phyloP scores from a whole-genome alignment of 169 alveolate species.

The Plasmodium reichenowi region DNA sequence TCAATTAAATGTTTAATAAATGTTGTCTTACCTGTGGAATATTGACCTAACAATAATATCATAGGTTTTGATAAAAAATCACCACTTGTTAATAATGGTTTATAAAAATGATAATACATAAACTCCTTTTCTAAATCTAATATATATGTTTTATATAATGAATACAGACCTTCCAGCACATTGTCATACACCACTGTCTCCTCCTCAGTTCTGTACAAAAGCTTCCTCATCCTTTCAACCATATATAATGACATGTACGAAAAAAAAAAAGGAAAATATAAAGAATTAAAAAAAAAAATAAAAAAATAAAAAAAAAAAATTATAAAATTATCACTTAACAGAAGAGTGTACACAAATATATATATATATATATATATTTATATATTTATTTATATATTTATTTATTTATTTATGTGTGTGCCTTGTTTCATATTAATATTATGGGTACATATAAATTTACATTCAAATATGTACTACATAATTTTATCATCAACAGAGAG shows the following conservation, averaged over 20 bases:
- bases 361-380: not conserved
- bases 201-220: conserved; percentile 44
- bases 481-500: too few relatives aligned
- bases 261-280: too few relatives aligned
- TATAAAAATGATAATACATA: conserved; percentile 79
- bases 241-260: not conserved
- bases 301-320: not conserved
- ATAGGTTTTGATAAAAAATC: conserved; percentile 85
- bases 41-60: conserved; percentile 85
- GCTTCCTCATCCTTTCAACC: conserved; percentile 32
- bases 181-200: conserved; percentile 70
- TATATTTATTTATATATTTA: not conserved
- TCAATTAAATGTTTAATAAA: conserved; percentile 83
- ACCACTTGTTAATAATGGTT: conserved; percentile 82
- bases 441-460: not conserved
- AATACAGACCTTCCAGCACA: conserved; percentile 62
- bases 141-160: conserved; percentile 55
- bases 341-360: not conserved
- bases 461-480: not conserved
- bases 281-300: not conserved
- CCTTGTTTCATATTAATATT: too few relatives aligned
- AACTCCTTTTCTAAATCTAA: conserved; percentile 78
- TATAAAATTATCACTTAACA: not conserved
- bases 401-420: not conserved
- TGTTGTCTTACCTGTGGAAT: conserved; percentile 86